Base-by-base conservation (phyloP, 2,329 filamentous ascomycete genomes). In the Cryphonectria carpinicola region DNA sequence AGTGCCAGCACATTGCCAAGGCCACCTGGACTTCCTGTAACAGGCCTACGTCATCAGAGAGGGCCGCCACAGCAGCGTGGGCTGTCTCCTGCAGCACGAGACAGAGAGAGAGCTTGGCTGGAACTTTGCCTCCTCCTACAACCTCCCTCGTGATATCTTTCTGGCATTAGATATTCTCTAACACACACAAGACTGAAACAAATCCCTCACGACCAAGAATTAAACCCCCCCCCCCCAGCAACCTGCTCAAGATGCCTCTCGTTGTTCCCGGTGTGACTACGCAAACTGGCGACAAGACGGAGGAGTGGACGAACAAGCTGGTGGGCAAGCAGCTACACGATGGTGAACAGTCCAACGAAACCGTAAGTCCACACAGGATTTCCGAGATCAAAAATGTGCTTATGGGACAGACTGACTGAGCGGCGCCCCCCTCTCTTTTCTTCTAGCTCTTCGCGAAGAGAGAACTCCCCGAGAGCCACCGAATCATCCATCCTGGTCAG, bases 261-360 rank as follows among this genome's bases (percentile, higher is more conserved):
- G 84, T 91, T 75, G 84, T 89, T 25, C 88, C 88, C 69, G 87
- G 86, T 77, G 81, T 90, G 75, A 89, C 83, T 73, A 82, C 75
- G 66, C 81, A 80, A 72, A 79, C 82, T 56, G 78, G 78, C 73
- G 80, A 79, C 75, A 83, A 84, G 80, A 87, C 84, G 49, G 82
- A 88, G 71, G 83, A 88, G 76, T 91, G 89, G 89, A 82, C 81
- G 74, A 85, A 84, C 80, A 89, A 90, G 83, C 82, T 91, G 5
- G 84, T 88, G 62, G 89, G 89, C 77, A 91, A 91, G 86, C 90
- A 84, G 64, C 79, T 90, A 17, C 84, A 84, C 14, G 88, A 89
- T 0, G 76, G 80, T 22, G 69, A 71, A 46, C 78, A 80, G 25
- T 83, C 83, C 68, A 85, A 81, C 73, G 87, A 87, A 77, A 87